These are phyloP conservation scores for Spirogloea muscicola DNA, from an alignment of 139 green algal species.

Conservation along the genomic window DNA sequence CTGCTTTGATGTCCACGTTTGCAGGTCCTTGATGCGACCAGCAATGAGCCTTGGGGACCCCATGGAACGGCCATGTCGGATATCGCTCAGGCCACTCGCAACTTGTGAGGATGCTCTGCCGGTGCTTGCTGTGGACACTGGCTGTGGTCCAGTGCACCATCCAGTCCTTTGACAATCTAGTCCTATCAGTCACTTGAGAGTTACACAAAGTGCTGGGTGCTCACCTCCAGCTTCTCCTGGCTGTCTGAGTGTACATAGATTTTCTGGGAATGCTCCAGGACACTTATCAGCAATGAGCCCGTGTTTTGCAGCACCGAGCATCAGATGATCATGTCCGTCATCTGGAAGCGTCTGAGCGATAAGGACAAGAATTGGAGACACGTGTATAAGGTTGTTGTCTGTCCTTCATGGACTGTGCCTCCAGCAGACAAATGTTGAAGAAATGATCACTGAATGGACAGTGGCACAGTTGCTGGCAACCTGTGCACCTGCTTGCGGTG, in stretches of 20 bases:
- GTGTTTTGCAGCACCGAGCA: conserved; percentile 13
- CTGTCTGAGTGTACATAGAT: no score
- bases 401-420: conserved; percentile 67
- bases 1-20: not conserved
- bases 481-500: no score
- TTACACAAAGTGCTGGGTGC: not conserved
- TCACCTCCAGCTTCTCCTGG: not conserved
- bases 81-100: conserved; percentile 42
- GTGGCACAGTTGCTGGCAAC: not conserved
- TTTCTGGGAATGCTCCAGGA: no score
- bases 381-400: conserved; percentile 61
- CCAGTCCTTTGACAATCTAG: not conserved
- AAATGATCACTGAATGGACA: not conserved
- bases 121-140: not conserved
- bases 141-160: no score
- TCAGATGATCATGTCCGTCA: conserved; percentile 35
- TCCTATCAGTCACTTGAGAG: not conserved
- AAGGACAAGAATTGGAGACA: conserved; percentile 49
- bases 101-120: conserved; percentile 2
- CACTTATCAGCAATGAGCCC: no score
- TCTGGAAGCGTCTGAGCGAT: conserved; percentile 37
- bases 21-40: conserved; percentile 49
- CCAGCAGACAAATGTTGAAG: not conserved
- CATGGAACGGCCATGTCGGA: conserved; percentile 49
- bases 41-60: conserved; percentile 52